Evolutionary conservation across 2,329 filamentous ascomycete species (phyloP), one percentile per base, ranked within the genome.

Genomic region (Colletotrichum magnum): DNA sequence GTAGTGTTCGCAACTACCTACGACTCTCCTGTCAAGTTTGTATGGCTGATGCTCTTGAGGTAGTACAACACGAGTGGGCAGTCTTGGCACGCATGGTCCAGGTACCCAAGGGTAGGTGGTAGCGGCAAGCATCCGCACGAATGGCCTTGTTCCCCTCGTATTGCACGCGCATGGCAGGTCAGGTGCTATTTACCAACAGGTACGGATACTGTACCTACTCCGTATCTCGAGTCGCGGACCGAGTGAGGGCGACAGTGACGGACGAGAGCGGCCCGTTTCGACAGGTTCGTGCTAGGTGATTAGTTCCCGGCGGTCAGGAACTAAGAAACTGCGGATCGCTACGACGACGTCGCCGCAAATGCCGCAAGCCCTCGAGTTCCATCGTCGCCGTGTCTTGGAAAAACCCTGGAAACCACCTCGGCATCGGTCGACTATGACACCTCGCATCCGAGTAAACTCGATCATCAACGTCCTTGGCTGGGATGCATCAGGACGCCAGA

Each of bases 191-290:
- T 36, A 32, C 28, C 9, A 43, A 43, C 9, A 43, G 41, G 41
- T 43, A 6, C 41, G 18, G 18, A 18, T 18, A 18, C 18, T 18
- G 18, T 18, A 18, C 3, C 21, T 24, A 24, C 41, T 43, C 41
- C 10, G 10, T 10, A 36, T 3, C 61, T 47, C 66, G 47, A 39
- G 54, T 18, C 15, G 32, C 50, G 65, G 28, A 13, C 41, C 16
- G 16, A n/a, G 16, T 5, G 45, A 60, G 41, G 32, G 58, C 48
- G n/a, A 54, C 53, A 54, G 28, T 15, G 18, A 52, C 39, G 13
- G 61, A 60, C 43, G 50, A 48, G 54, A 50, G 61, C 66, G 66
- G 61, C 61, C 66, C 66, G 62, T 66, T 47, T 65, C 18, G 28
- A 54, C 56, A 47, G 43, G 41, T 39, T 59, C 36, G 43, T 69